phyloP scores from a whole-genome alignment of 768 basidiomycete species.

The Boletus rubroflammeus region DNA sequence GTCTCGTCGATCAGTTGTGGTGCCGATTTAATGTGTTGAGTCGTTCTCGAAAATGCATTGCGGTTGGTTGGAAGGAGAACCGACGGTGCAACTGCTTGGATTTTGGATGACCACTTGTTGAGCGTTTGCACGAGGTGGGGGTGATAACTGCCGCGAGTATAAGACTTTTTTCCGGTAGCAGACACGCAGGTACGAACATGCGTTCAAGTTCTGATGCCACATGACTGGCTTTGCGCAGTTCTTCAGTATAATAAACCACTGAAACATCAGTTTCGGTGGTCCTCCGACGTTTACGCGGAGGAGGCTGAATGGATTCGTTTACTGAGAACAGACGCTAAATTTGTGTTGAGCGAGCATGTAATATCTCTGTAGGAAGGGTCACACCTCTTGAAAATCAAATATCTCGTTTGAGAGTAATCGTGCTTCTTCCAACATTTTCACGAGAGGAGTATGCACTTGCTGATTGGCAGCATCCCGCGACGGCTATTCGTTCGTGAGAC shows the following conservation, averaged over 20 bases:
- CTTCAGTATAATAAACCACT: conserved; percentile 9
- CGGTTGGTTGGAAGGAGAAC: conserved; percentile 66
- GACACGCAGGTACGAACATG: conserved; percentile 38
- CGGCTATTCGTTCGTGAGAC: conserved; percentile 30
- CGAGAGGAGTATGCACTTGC: conserved; percentile 44
- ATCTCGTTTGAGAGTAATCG: conserved; percentile 61
- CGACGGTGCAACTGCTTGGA: conserved; percentile 86
- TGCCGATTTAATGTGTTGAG: conserved; percentile 57
- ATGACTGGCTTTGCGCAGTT: conserved; percentile 42
- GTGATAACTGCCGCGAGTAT: conserved; percentile 47
- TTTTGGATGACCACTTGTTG: conserved; percentile 93
- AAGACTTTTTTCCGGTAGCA: neutral
- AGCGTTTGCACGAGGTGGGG: conserved; percentile 73
- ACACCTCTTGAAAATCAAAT: conserved; percentile 65
- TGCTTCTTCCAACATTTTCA: conserved; percentile 59
- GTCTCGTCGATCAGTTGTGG: conserved; percentile 78
- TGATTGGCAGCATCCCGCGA: conserved; percentile 27
- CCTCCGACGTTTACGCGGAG: conserved; percentile 58
- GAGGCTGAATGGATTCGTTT: conserved; percentile 46
- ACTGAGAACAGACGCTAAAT: conserved; percentile 42
- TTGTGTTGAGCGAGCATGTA: conserved; percentile 16
- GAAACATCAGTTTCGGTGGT: conserved; percentile 25
- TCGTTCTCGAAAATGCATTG: conserved; percentile 62
- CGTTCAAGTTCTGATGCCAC: conserved; percentile 47
- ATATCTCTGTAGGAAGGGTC: conserved; percentile 8